Base-by-base conservation (phyloP, 2,329 filamentous ascomycete genomes). In the Trichoderma lentiforme region DNA sequence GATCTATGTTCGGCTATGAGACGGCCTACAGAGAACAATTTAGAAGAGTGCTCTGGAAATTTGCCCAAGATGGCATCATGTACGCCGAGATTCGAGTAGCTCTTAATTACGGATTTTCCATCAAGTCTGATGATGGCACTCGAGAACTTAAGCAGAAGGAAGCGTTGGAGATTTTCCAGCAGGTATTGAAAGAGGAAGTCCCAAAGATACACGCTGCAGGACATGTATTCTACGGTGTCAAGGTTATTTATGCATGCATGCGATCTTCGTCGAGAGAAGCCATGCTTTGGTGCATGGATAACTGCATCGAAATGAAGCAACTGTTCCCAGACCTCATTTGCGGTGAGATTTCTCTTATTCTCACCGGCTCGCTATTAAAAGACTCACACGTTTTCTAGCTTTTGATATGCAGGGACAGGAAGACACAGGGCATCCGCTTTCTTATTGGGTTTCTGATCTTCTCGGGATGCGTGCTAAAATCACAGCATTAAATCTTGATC, bases 391-490 rank as follows among this genome's bases (percentile, higher is more conserved):
- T 11, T 28, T 2, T 90, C 92, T 30, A 95, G 95, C 14, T 98
- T 94, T 81, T 95, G 98, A 81, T 83, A 97, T 15, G 94, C 97
- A 8, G 94, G 94, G 0, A 92, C 95, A 81, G 81, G 95, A 98
- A 84, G 93, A 97, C 78, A 80, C 86, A 1, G 95, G 94, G 1
- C 88, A 93, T 12, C 87, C 94, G 0, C 88, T 98, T 26, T 86
- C 88, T 32, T 92, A 96, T 76, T 83, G 97, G 4, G 87, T 95
- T 0, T 94, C 95, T 0, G 90, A 97, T 77, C 84, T 98, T 0
- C 95, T 98, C 81, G 97, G 93, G 93, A 98, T 98, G 86, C 91
- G 91, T 74, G 93, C 93, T 78, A 87, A 90, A 95, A 95, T 80
- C 89, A 92, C 76, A 97, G 94, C 79, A 88, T 89, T 1, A 86